Evolutionary conservation across 202 grass and related monocot genomes (phyloP), one percentile per base, ranked within the genome.

Genomic region (Elaeis oleifera): DNA sequence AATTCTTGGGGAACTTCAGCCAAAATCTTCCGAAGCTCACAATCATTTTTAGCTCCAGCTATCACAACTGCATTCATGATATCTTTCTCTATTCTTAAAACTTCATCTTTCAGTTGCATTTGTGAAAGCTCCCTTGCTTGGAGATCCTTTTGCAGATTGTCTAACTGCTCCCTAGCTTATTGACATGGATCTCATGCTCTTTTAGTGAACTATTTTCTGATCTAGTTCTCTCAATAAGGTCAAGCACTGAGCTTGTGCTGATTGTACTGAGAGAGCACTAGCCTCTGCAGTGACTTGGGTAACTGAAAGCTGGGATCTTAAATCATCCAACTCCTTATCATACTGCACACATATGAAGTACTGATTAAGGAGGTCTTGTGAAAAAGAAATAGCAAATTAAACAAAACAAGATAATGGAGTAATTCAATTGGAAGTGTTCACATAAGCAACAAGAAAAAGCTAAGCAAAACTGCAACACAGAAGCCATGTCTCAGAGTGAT

Each of bases 1-100:
- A 54, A 71, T 83, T 96, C 70, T 78, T 85, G 16, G 90, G 87
- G 16, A 78, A 85, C 78, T 54, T 96, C 84, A 1, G 87, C 78
- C 59, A 91, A 77, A 72, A 89, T 68, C 74, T 79, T 89, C 57
- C 69, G 82, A 19, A 96, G 76, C 27, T 90, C 73, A 3, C 72
- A 71, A 21, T 95, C 86, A n/a, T 55, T 48, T 53, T 70, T 69
- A 59, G 58, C 52, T 49, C 78, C 73, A 63, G 70, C 86, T 69
- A 78, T 85, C 49, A 79, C 61, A 82, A 88, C 78, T 18, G 83
- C 72, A 58, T 72, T 66, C 81, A 75, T 83, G 50, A 96, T 96
- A 39, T 88, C 81, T 0, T 69, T 68, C 71, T 96, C 84, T 7
- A 90, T 90, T 54, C 75, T 79, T 23, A 85, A 5, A 29, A 96